Conservation (phyloP, 1,139 yeast species). For the Eremothecium sinecaudum region DNA sequence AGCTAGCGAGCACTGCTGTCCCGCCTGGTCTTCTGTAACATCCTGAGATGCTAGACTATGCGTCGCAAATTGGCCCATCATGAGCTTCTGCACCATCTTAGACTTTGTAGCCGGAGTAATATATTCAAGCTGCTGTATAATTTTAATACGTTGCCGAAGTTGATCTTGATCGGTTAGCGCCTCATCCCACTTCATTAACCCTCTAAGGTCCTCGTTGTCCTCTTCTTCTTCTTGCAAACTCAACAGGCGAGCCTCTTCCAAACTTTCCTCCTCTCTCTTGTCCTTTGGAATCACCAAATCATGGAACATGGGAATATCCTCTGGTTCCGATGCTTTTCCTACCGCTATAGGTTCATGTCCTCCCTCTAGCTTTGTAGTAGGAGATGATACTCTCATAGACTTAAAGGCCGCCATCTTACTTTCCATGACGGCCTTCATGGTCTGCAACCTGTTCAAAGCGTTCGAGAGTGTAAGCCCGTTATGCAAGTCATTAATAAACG, state of each 20-base stretch:
- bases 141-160: conserved; percentile 16
- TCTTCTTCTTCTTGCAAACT: conserved; percentile 2
- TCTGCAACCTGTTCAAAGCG: conserved; percentile 50
- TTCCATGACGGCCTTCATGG: conserved; percentile 35
- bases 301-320: not conserved
- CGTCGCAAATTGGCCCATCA: conserved; percentile 46
- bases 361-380: conserved; percentile 2
- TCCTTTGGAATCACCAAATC: conserved; percentile 14
- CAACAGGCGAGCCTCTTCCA: not conserved
- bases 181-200: conserved; percentile 9
- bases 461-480: conserved; percentile 44
- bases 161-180: conserved; percentile 14
- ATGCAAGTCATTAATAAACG: conserved; percentile 42
- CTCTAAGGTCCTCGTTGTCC: conserved; percentile 2
- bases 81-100: conserved; percentile 51
- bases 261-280: conserved; percentile 9
- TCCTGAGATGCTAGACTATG: too few species aligned
- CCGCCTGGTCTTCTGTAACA: not conserved
- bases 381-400: not conserved
- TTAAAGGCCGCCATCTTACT: conserved; percentile 4
- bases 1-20: too few species aligned
- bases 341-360: conserved; percentile 15
- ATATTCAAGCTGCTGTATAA: conserved; percentile 12
- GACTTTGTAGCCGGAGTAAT: conserved; percentile 13
- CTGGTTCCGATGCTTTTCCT: conserved; percentile 15